A percentile compares a stretch with the other conserved stretches of the same genome.
Conservation (phyloP, 2,329 filamentous ascomycete genomes). For the Celoporthe dispersa region DNA sequence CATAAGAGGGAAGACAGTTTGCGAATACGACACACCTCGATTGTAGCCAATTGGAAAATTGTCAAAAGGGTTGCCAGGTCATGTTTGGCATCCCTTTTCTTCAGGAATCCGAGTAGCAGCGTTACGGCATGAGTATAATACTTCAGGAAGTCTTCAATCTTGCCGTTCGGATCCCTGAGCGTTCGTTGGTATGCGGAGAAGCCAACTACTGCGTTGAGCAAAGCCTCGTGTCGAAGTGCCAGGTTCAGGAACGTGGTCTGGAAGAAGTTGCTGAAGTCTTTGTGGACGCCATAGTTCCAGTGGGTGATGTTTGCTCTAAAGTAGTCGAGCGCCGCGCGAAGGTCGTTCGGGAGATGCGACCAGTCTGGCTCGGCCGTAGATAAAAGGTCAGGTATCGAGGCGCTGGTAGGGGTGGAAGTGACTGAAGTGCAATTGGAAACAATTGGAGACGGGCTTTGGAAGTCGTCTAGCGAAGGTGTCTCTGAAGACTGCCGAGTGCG, state of each 20-base stretch:
- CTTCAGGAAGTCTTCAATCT: conserved; percentile 79
- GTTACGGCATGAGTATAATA: conserved; percentile 91
- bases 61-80: conserved; percentile 79
- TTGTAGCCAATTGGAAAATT: conserved; percentile 88
- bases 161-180: conserved; percentile 70
- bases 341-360: conserved; percentile 66
- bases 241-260: conserved; percentile 70
- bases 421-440: conserved; percentile 50
- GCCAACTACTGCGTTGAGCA: conserved; percentile 84
- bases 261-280: conserved; percentile 75
- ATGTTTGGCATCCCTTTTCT: conserved; percentile 67
- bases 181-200: conserved; percentile 89
- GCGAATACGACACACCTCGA: conserved; percentile 66
- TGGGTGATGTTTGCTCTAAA: conserved; percentile 77
- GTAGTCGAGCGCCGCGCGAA: conserved; percentile 79
- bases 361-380: conserved; percentile 48
- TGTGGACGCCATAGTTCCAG: conserved; percentile 81
- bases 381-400: conserved; percentile 38
- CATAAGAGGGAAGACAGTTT: too few relatives aligned
- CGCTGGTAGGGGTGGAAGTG: conserved; percentile 40
- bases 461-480: conserved; percentile 55
- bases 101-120: conserved; percentile 72
- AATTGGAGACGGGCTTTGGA: conserved; percentile 58
- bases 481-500: conserved; percentile 55
- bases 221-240: conserved; percentile 74